Conservation (phyloP, 2,329 filamentous ascomycete species). For the Diaporthe vexans region DNA sequence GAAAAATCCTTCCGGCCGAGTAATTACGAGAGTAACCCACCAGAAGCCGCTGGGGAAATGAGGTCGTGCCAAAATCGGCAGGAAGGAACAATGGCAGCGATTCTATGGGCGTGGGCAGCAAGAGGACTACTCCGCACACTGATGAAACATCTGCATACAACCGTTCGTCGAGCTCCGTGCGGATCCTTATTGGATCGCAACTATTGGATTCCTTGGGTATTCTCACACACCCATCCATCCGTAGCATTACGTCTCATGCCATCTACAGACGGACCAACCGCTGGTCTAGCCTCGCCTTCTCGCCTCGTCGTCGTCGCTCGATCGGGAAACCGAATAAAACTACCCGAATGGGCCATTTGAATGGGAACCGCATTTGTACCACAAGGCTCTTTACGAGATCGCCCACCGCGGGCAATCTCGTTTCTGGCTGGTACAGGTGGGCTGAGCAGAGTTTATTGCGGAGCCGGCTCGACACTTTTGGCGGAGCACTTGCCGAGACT, state of each 20-base stretch:
- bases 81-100: background rate
- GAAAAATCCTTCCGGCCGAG: background rate
- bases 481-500: slow-evolving; percentile 1
- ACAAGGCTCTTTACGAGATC: slow-evolving; percentile 16
- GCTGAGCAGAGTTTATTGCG: slow-evolving; percentile 9
- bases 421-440: slow-evolving; percentile 17
- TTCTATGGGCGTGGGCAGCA: background rate
- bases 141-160: slow-evolving; percentile 27
- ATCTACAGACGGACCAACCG: slow-evolving; percentile 11
- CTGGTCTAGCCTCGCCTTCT: slow-evolving; percentile 4
- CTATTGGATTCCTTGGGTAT: slow-evolving; percentile 19
- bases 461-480: background rate
- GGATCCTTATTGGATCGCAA: slow-evolving; percentile 28
- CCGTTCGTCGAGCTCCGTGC: slow-evolving; percentile 11
- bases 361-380: background rate
- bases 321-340: slow-evolving; percentile 17
- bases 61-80: background rate
- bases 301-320: slow-evolving; percentile 18
- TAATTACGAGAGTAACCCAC: background rate
- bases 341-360: slow-evolving; percentile 4
- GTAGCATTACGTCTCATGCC: slow-evolving; percentile 4
- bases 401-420: slow-evolving; percentile 22
- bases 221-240: slow-evolving; percentile 4
- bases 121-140: slow-evolving; percentile 13
- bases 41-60: background rate